Evolutionary conservation across 2,329 filamentous ascomycete species (phyloP).

Genomic region (Biscogniauxia mediterranea): DNA sequence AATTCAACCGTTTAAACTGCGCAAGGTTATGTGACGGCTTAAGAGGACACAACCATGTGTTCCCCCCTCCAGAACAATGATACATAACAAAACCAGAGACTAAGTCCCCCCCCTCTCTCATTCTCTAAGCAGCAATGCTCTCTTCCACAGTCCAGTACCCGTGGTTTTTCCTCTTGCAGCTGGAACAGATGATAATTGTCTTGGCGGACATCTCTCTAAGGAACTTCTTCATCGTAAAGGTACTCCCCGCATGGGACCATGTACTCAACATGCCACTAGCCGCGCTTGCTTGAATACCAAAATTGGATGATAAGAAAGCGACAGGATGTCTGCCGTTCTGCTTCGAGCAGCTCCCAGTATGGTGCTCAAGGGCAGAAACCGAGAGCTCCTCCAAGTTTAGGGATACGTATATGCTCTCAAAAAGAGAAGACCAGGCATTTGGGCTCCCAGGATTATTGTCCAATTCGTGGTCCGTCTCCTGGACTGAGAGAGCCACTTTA

Average conservation of each 20-base stretch:
- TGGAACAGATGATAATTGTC: slow-evolving; percentile 21
- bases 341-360: slow-evolving; percentile 14
- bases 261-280: slow-evolving; percentile 13
- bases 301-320: slow-evolving; percentile 17
- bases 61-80: background rate
- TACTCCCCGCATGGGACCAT: slow-evolving; percentile 17
- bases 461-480: slow-evolving; percentile 18
- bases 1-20: background rate
- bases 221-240: slow-evolving; percentile 15
- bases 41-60: background rate
- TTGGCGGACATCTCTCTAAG: slow-evolving; percentile 20
- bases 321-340: slow-evolving; percentile 20
- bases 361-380: slow-evolving; percentile 16
- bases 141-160: slow-evolving; percentile 21
- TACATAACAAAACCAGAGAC: background rate
- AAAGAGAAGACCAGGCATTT: slow-evolving; percentile 23
- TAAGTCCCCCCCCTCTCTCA: background rate
- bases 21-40: background rate
- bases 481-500: slow-evolving; percentile 16
- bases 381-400: slow-evolving; percentile 14
- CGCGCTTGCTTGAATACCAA: slow-evolving; percentile 17
- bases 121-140: slow-evolving; percentile 10
- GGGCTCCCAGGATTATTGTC: slow-evolving; percentile 18
- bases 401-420: slow-evolving; percentile 13
- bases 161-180: slow-evolving; percentile 18